Conservation (phyloP, 2,329 filamentous ascomycete genomes). For the Mycosphaerella arachidis region DNA sequence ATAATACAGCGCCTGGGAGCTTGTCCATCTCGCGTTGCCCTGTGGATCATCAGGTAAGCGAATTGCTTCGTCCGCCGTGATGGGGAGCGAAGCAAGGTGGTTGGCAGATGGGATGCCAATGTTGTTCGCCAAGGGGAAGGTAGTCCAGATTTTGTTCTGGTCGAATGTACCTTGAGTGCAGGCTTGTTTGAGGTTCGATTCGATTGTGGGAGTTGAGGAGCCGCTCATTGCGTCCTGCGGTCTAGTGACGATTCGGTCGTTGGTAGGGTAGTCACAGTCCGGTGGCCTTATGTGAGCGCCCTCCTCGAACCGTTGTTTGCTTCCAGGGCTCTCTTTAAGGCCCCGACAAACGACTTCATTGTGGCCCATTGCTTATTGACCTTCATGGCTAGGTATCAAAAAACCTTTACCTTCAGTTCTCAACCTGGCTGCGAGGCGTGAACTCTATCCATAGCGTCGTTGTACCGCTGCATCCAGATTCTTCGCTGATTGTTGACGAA, state of each 20-base stretch:
- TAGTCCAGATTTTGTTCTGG: not conserved
- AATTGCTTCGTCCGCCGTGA: not conserved
- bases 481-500: slow-evolving; percentile 4
- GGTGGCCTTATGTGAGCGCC: too few relatives aligned
- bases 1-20: not conserved
- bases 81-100: not conserved
- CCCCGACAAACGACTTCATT: too few relatives aligned
- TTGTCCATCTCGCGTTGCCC: not conserved
- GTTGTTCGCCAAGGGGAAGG: not conserved
- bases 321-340: too few relatives aligned
- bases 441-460: not conserved
- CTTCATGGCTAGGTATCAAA: too few relatives aligned
- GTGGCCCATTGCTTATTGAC: too few relatives aligned
- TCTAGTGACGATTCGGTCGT: not conserved
- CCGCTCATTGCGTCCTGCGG: too few relatives aligned
- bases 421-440: not conserved
- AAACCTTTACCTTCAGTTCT: too few relatives aligned
- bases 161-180: not conserved
- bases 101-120: not conserved
- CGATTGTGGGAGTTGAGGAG: not conserved
- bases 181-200: not conserved
- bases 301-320: too few relatives aligned
- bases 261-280: too few relatives aligned
- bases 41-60: not conserved
- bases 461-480: not conserved